Percentiles rank a stretch among this genome's conserved stretches.
These are phyloP conservation scores for Penicillium hordei DNA, from an alignment of 2,329 filamentous ascomycete genomes.

Conservation along the genomic window DNA sequence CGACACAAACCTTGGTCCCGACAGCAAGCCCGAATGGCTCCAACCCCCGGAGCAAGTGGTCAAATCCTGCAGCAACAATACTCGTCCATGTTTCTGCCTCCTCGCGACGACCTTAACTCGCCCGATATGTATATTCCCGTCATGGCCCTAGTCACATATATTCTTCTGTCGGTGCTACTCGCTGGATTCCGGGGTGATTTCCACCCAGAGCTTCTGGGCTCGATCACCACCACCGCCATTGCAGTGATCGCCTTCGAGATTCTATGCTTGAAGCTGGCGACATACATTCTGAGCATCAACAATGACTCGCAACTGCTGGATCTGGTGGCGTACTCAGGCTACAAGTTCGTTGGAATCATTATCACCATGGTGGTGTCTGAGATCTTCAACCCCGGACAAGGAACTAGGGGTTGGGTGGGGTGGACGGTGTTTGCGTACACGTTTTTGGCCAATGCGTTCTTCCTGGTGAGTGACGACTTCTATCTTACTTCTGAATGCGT, in stretches of 20 bases:
- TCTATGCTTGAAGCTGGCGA: slow-evolving; percentile 83
- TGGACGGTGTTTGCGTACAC: slow-evolving; percentile 91
- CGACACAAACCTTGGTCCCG: slow-evolving; percentile 96
- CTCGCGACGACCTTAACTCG: slow-evolving; percentile 92
- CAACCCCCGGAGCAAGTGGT: slow-evolving; percentile 52
- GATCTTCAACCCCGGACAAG: slow-evolving; percentile 71
- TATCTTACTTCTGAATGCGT: not conserved
- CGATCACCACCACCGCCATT: slow-evolving; percentile 80
- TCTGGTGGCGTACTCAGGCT: slow-evolving; percentile 91
- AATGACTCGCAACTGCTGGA: slow-evolving; percentile 93
- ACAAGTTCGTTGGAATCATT: slow-evolving; percentile 98
- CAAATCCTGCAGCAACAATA: slow-evolving; percentile 61
- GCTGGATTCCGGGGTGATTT: slow-evolving; percentile 89
- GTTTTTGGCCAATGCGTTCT: slow-evolving; percentile 91
- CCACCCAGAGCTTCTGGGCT: slow-evolving; percentile 87
- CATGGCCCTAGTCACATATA: slow-evolving; percentile 97
- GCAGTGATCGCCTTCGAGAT: slow-evolving; percentile 86
- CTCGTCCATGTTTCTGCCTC: slow-evolving; percentile 71
- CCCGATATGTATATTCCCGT: slow-evolving; percentile 99
- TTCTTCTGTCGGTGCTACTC: slow-evolving; percentile 85
- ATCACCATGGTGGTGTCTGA: slow-evolving; percentile 79
- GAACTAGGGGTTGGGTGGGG: slow-evolving; percentile 82
- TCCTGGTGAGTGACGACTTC: slow-evolving; percentile 64
- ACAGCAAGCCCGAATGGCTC: slow-evolving; percentile 64
- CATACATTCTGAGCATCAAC: slow-evolving; percentile 89